phyloP scores from a whole-genome alignment of 805 yeast species.

The Kluyveromyces lactis region DNA sequence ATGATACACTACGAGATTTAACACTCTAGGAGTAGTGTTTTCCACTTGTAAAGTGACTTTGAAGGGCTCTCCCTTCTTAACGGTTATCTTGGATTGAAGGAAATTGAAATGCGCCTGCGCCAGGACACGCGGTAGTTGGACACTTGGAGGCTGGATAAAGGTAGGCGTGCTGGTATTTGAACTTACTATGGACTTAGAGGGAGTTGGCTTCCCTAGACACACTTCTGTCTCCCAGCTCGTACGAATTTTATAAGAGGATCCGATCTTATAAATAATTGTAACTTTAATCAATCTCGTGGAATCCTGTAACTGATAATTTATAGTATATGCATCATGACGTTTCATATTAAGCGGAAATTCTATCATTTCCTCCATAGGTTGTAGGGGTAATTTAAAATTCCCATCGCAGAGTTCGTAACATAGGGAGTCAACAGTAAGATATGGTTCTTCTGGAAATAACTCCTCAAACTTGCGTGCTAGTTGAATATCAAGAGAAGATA shows the following conservation, averaged over 20 bases:
- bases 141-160: conserved; percentile 2
- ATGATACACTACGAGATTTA: conserved; percentile 23
- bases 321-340: conserved; percentile 21
- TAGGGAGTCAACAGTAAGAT: background rate
- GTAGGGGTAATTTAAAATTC: conserved; percentile 12
- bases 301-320: conserved; percentile 23
- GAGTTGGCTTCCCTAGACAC: conserved; percentile 16
- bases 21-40: conserved; percentile 18
- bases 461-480: conserved; percentile 5
- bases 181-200: background rate
- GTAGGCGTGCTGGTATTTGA: conserved; percentile 3
- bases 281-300: conserved; percentile 21
- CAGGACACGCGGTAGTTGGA: conserved; percentile 2
- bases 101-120: conserved; percentile 16
- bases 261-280: conserved; percentile 14
- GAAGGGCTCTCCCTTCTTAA: conserved; percentile 19
- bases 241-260: conserved; percentile 8
- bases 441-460: background rate
- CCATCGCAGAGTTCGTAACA: conserved; percentile 17
- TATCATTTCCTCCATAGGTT: conserved; percentile 14
- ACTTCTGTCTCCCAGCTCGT: conserved; percentile 29
- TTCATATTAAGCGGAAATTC: conserved; percentile 15
- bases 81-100: conserved; percentile 14
- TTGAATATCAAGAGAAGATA: conserved; percentile 28
- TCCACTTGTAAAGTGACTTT: conserved; percentile 21